Evolutionary conservation across 2,329 filamentous ascomycete genomes (phyloP).

Genomic region (Chrysosphaeria jannelii): DNA sequence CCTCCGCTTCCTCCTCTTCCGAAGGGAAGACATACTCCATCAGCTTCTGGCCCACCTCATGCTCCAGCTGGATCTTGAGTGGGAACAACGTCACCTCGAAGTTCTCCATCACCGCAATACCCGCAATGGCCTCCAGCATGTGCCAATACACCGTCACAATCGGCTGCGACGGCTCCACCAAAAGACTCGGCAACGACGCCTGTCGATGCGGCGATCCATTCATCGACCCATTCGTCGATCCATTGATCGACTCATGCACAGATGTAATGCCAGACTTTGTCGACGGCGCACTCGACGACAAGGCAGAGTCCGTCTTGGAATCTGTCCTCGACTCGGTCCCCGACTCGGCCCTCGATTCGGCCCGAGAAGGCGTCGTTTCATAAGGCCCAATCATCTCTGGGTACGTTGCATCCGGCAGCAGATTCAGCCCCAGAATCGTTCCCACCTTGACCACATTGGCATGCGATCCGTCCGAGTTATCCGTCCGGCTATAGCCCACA

Average conservation of each 20-base stretch:
- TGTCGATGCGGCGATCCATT: too few relatives aligned
- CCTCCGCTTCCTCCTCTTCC: slow-evolving; percentile 10
- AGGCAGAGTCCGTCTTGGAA: too few relatives aligned
- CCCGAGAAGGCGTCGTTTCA: slow-evolving; percentile 38
- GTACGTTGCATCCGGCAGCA: slow-evolving; percentile 72
- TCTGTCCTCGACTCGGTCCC: too few relatives aligned
- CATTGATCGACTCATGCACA: too few relatives aligned
- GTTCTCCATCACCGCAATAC: slow-evolving; percentile 87
- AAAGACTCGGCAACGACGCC: too few relatives aligned
- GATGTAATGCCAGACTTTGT: too few relatives aligned
- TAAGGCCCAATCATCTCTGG: slow-evolving; percentile 90
- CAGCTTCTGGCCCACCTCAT: slow-evolving; percentile 68
- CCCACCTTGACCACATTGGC: slow-evolving; percentile 75
- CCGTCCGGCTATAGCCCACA: slow-evolving; percentile 77
- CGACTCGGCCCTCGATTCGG: too few relatives aligned
- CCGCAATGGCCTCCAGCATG: slow-evolving; percentile 92
- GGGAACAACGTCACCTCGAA: slow-evolving; percentile 89
- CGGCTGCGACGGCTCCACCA: slow-evolving; percentile 20
- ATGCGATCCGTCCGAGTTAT: slow-evolving; percentile 92
- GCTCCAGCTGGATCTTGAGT: slow-evolving; percentile 76
- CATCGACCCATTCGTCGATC: too few relatives aligned
- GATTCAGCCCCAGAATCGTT: slow-evolving; percentile 63
- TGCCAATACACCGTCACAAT: slow-evolving; percentile 94
- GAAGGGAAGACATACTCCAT: slow-evolving; percentile 94
- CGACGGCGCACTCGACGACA: too few relatives aligned